Conservation (phyloP, 768 basidiomycete species). For the Infundibulicybe gibba region DNA sequence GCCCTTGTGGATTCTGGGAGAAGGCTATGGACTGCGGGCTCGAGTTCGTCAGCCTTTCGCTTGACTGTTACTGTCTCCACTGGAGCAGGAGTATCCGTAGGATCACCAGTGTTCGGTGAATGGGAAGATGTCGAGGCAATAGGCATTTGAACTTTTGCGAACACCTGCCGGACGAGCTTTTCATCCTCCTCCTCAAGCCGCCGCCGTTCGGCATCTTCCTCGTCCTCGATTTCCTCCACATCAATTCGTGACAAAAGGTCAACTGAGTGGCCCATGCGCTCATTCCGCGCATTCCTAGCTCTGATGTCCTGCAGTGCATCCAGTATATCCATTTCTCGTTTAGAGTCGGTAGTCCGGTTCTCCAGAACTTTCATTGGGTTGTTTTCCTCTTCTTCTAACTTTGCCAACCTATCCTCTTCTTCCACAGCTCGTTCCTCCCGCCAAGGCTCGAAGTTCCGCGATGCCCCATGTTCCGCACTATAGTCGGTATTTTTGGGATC, state of each 20-base stretch:
- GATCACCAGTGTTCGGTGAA: constrained; percentile 11
- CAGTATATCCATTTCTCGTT: constrained; percentile 97
- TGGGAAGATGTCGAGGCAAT: constrained; percentile 20
- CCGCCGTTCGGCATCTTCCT: constrained; percentile 69
- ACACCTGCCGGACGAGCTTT: constrained; percentile 80
- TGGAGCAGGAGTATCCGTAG: constrained; percentile 7
- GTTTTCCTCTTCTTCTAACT: constrained; percentile 89
- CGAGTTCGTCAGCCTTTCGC: constrained; percentile 78
- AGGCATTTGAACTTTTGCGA: constrained; percentile 64
- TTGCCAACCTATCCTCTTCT: constrained; percentile 81
- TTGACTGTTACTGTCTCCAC: constrained; percentile 64
- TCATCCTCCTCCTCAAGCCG: constrained; percentile 91
- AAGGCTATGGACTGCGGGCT: constrained; percentile 67
- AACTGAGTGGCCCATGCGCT: constrained; percentile 73
- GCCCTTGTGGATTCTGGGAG: constrained; percentile 62
- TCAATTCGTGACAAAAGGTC: constrained; percentile 64
- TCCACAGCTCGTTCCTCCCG: constrained; percentile 74
- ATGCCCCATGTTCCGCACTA: constrained; percentile 91
- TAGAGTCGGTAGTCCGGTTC: constrained; percentile 87
- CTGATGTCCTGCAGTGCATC: constrained; percentile 94
- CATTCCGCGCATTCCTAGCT: constrained; percentile 83
- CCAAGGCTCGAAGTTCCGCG: constrained; percentile 98
- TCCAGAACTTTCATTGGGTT: constrained; percentile 98
- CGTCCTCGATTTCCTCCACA: constrained; percentile 69
- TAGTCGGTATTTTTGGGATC: constrained; percentile 98